These are phyloP conservation scores for Arachnomyces sp. DNA, from an alignment of 2,329 filamentous ascomycete species.

Conservation along the genomic window DNA sequence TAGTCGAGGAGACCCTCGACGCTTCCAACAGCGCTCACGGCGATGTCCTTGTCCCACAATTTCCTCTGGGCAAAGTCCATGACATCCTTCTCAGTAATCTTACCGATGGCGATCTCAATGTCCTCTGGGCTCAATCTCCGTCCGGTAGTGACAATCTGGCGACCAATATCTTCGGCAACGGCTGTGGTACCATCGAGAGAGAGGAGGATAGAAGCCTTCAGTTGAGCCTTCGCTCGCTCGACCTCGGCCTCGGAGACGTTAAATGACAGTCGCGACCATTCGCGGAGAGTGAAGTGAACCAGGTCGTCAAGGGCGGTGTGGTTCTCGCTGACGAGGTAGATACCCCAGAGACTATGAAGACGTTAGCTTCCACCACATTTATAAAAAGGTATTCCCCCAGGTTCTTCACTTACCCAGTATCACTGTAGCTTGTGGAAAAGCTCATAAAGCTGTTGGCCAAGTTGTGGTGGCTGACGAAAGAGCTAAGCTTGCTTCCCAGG, in stretches of 20 bases:
- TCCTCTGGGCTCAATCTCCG: conserved; percentile 84
- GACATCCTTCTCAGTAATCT: conserved; percentile 89
- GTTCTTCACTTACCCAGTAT: conserved; percentile 70
- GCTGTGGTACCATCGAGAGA: conserved; percentile 96
- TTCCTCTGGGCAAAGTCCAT: conserved; percentile 94
- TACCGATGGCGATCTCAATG: conserved; percentile 85
- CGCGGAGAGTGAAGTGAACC: conserved; percentile 94
- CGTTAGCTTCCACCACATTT: conserved; percentile 23
- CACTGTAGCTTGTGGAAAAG: conserved; percentile 98
- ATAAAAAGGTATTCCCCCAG: background rate
- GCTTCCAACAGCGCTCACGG: conserved; percentile 83
- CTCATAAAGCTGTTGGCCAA: conserved; percentile 99
- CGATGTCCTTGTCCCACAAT: conserved; percentile 95
- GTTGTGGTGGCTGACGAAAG: conserved; percentile 86
- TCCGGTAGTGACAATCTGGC: conserved; percentile 96
- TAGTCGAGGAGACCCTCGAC: conserved; percentile 69
- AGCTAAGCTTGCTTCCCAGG: conserved; percentile 96
- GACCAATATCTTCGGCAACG: conserved; percentile 95
- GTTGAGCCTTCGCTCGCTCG: conserved; percentile 97
- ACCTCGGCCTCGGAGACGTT: conserved; percentile 84
- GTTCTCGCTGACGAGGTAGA: conserved; percentile 94
- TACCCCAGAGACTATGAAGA: conserved; percentile 81
- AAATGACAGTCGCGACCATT: conserved; percentile 92
- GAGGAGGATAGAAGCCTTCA: conserved; percentile 96
- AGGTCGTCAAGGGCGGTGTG: conserved; percentile 84